These are phyloP conservation scores for Omphalea diandra DNA, from an alignment of 441 rosid genomes.

Conservation along the genomic window DNA sequence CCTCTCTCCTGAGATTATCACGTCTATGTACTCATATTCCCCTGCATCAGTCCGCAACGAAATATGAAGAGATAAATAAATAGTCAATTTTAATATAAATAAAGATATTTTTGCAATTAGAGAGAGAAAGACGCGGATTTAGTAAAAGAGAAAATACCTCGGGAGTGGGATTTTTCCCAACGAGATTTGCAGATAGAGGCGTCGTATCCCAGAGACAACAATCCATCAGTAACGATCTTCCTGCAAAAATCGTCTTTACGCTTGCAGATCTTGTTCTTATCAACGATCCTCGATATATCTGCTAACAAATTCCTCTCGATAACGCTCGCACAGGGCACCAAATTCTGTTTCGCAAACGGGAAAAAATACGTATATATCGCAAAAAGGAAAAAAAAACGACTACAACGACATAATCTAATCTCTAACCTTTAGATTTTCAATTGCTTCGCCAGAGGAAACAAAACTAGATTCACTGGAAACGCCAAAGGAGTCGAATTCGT, in stretches of 20 bases:
- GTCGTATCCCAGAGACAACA: constrained; percentile 62
- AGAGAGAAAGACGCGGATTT: constrained; percentile 3
- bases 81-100: no score
- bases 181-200: constrained; percentile 75
- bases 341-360: constrained; percentile 40
- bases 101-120: constrained; percentile 6
- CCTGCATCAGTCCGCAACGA: constrained; percentile 46
- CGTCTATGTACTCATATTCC: constrained; percentile 74
- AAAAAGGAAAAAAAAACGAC: neutral
- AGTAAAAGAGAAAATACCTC: constrained; percentile 48
- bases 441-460: constrained; percentile 41
- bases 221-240: constrained; percentile 51
- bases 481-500: constrained; percentile 45
- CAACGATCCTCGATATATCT: constrained; percentile 60
- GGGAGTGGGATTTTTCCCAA: constrained; percentile 72
- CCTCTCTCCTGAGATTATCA: constrained; percentile 53
- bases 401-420: neutral
- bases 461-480: constrained; percentile 31
- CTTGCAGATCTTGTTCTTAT: constrained; percentile 57
- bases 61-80: no score
- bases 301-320: constrained; percentile 60
- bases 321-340: constrained; percentile 56
- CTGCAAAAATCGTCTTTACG: constrained; percentile 49
- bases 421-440: constrained; percentile 63
- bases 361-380: no score